phyloP scores from a whole-genome alignment of 208 protist species.

The Crithidia expoeki region DNA sequence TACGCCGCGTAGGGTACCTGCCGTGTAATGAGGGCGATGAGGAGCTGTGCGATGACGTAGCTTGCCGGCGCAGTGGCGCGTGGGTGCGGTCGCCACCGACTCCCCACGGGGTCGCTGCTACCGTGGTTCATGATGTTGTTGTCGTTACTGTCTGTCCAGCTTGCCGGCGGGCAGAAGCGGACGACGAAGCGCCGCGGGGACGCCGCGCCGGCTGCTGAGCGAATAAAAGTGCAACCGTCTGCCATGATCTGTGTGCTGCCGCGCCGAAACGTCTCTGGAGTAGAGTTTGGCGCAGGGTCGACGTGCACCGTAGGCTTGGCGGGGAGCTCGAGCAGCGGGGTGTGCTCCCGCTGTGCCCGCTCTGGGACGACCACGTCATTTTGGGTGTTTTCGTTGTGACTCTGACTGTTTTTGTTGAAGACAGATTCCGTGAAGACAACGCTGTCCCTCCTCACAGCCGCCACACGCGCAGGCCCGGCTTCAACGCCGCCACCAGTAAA shows the following conservation, averaged over 20 bases:
- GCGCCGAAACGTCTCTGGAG: background rate
- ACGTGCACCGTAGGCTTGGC: background rate
- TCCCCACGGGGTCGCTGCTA: constrained; percentile 21
- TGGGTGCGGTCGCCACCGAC: constrained; percentile 71
- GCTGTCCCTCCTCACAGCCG: no score
- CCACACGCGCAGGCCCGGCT: no score
- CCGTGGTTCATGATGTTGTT: background rate
- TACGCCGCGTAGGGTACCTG: constrained; percentile 51
- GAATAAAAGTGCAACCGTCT: background rate
- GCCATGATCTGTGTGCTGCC: background rate
- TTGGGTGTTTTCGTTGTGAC: background rate
- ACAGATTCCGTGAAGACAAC: no score
- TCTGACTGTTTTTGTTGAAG: background rate
- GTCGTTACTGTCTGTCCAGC: constrained; percentile 14
- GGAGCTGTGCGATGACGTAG: constrained; percentile 66
- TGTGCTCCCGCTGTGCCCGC: background rate
- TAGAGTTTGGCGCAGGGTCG: background rate
- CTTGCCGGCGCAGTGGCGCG: constrained; percentile 48
- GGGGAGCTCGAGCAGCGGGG: background rate
- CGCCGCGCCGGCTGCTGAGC: background rate
- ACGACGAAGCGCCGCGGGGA: constrained; percentile 25
- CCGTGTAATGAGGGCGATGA: constrained; percentile 55
- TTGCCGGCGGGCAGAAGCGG: constrained; percentile 35
- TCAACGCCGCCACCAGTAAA: no score
- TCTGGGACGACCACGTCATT: background rate